These are phyloP conservation scores for Neofusicoccum ribis DNA, from an alignment of 2,329 filamentous ascomycete genomes.

Conservation along the genomic window DNA sequence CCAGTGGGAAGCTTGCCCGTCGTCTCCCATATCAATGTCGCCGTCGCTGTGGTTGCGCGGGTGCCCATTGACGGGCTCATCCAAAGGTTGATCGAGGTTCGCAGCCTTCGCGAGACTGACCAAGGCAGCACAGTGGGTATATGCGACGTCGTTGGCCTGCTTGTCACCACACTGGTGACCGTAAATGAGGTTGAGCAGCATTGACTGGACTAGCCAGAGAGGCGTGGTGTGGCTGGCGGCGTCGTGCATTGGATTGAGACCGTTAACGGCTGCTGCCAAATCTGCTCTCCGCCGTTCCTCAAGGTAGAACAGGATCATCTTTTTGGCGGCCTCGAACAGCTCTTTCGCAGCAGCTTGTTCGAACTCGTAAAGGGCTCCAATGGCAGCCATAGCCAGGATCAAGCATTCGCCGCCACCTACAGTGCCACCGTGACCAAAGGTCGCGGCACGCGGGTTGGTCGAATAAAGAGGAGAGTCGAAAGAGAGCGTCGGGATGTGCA, in stretches of 20 bases:
- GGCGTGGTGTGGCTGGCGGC: constrained; percentile 72
- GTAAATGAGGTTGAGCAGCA: constrained; percentile 94
- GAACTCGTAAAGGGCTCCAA: constrained; percentile 82
- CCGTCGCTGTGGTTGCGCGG: constrained; percentile 27
- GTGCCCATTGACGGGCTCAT: constrained; percentile 19
- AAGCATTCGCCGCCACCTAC: constrained; percentile 82
- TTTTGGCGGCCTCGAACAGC: constrained; percentile 89
- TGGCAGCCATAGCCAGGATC: constrained; percentile 84
- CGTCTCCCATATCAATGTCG: constrained; percentile 60
- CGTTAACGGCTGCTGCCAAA: constrained; percentile 62
- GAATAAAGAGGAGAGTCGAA: constrained; percentile 77
- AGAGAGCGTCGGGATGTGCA: constrained; percentile 86
- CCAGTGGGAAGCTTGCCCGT: constrained; percentile 27
- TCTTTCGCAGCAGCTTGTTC: constrained; percentile 78
- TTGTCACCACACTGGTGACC: constrained; percentile 94
- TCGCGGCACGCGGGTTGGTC: constrained; percentile 60
- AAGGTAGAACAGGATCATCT: constrained; percentile 89
- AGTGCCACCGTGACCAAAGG: constrained; percentile 55
- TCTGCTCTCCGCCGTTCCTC: constrained; percentile 88
- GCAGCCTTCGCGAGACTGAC: constrained; percentile 89
- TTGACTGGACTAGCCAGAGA: constrained; percentile 93
- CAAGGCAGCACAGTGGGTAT: constrained; percentile 85
- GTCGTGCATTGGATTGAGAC: constrained; percentile 54
- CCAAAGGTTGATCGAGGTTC: constrained; percentile 60
- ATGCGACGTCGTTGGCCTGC: constrained; percentile 85